Base-by-base conservation (phyloP, 768 basidiomycete species). In the Leccinum longicurvipes region DNA sequence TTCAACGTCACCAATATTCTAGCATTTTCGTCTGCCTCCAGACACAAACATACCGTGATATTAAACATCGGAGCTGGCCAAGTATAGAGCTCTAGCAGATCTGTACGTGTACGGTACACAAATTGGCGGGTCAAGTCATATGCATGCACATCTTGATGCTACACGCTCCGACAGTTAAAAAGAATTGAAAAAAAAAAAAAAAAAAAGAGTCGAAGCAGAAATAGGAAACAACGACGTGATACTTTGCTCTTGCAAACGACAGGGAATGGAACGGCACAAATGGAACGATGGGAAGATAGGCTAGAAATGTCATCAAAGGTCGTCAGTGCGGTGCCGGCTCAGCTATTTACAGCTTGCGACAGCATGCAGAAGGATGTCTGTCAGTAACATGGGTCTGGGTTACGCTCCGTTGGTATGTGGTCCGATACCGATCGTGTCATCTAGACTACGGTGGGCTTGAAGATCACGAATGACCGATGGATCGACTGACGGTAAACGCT, bases 391-490 rank as follows among this genome's bases (percentile, higher is more conserved):
- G 44, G 42, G 50, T 45, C 54, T 59, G 39, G 7, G 36, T 59
- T 59, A 72, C 45, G 62, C 65, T 54, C 70, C 70, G 28, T 72
- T 72, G 50, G 68, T 27, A 47, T 68, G 72, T 25, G 62, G 53
- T 57, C 71, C 72, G 36, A 67, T 57, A 24, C 68, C 70, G 21
- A 70, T 47, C 54, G 72, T 65, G 58, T 87, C 85, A 46, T 92
- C 90, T 61, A 92, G 77, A 75, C 89, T 91, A 68, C 88, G 79
- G 68, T 93, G 92, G 15, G 87, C 86, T 74, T 93, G 91, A 55
- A 93, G 76, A 72, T 96, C 93, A 34, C 87, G 87, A 61, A 95
- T 74, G 27, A 96, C 93, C 47, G 85, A 84, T 2, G 93, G 91
- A 72, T 95, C 93, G 66, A 95, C 90, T 90, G 71, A 45, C 60